Base-by-base conservation (phyloP, 306 rosid species). In the Senna tora region DNA sequence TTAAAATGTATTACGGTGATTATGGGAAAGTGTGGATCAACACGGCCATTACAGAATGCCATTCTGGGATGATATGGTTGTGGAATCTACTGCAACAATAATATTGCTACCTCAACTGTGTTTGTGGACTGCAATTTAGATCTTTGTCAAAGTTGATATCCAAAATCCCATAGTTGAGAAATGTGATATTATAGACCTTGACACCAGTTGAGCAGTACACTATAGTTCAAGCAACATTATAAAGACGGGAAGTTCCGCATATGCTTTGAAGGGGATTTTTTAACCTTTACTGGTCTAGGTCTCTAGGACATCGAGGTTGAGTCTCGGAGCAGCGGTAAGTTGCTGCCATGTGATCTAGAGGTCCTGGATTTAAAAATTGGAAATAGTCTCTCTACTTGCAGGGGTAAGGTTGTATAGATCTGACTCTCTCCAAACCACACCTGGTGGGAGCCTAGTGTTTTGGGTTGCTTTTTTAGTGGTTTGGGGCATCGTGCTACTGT, bases 71-170 rank as follows among this genome's bases (percentile, higher is more conserved):
- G 47, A 60, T 16, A 43, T 34, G 32, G 49, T 25, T 36, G 15
- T 11, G 12, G 32, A 61, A 16, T 4, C n/a, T 59, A 34, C 46
- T 5, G 14, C 65, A 59, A 33, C 45, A 34, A 42, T 16, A 59
- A 59, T 34, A 59, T 59, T 20, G 17, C 46, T 4, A 46, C 46
- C 16, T 8, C 25, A 34, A 33, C 16, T 34, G 25, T 59, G 25
- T 12, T 34, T 33, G 49, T 33, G 43, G 43, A 58, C 42, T 13
- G 7, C 13, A 33, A 10, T 8, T 58, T 33, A 58, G 13, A 33
- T 20, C 12, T 53, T 71, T 71, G 71, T 64, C n/a, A 21, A 20
- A 57, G 50, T 70, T 71, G 21, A 65, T 67, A 38, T 81, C 41
- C 52, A 38, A 32, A 47, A 21, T 69, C 38, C 16, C 72, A 54